Evolutionary conservation across 768 basidiomycete species (phyloP), one percentile per base, ranked within the genome.

Genomic region (Chalciporus piperatus): DNA sequence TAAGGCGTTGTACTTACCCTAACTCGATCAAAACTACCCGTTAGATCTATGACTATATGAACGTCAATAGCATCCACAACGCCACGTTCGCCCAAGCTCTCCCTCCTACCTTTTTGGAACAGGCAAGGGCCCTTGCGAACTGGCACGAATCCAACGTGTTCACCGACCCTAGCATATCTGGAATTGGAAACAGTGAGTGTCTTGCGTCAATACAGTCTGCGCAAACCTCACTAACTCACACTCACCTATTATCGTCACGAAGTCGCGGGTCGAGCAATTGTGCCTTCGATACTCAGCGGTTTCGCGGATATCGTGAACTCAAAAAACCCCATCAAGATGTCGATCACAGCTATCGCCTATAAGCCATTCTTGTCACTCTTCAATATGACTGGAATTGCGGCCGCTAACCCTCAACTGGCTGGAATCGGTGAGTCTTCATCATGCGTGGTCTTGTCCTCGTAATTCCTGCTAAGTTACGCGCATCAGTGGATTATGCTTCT

Each of bases 351-450:
- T 10, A 74, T 84, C 45, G 76, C 87, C 0, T 91, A 90, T 74
- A 89, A 90, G 66, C 88, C 88, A 0, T 86, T 90, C 72, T 52
- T 89, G 28, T 84, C 84, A 9, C 66, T 91, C 41, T 90, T 91
- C 74, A 86, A 87, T 67, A 83, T 91, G 81, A 87, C 85, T 0
- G 76, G 80, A 2, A 75, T 78, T 22, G 76, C 77, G 10, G 63
- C 74, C 16, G 68, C 72, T 41, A 74, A 79, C 49, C 77, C 80
- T 0, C 60, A 79, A 54, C 74, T 87, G 3, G 77, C 81, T 32
- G 78, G 78, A 12, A 78, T 88, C 55, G 83, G 85, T 84, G 46
- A 47, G 56, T 51, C n/a, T 27, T 11, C 16, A 7, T 37, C 2
- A 13, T 19, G 5, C 27, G 22, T 11, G 43, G 20, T 33, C 41